Base-by-base conservation (phyloP, 2,329 filamentous ascomycete species). In the Colletotrichum sidae region DNA sequence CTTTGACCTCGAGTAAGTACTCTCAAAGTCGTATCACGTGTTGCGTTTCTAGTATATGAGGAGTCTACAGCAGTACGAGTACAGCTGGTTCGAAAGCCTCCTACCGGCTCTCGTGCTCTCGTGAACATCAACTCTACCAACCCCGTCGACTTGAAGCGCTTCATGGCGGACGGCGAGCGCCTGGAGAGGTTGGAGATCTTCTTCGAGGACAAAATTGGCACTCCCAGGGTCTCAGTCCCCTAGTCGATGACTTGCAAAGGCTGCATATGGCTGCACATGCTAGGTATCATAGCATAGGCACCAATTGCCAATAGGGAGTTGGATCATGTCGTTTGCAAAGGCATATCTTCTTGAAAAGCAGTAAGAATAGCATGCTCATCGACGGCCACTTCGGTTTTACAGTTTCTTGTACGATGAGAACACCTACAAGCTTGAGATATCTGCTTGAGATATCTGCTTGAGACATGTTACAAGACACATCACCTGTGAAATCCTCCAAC, bases 1-100 rank as follows among this genome's bases (percentile, higher is more conserved):
- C 2, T 85, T 83, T 50, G 76, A 84, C 49, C 72, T 84, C 1
- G 79, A 86, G 80, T 81, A 71, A 75, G 78, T 71, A 5, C 11
- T 34, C 9, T 3, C 25, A 25, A 45, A 25, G 25, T 5, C 25
- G 3, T 25, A 25, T 5, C 25, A 25, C 3, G 25, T 25, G 25
- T 25, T 8, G 7, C 12, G 8, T n/a, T 13, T 57, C 44, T 65
- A 33, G 56, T 37, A 17, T 37, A 52, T 68, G 4, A 45, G 12
- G 52, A 80, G 76, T 8, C 71, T 80, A 66, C 67, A 77, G 50
- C 69, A 81, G 38, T 76, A 82, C 34, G 83, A 83, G 9, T 69
- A 67, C 9, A 66, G 72, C 1, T 87, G 83, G 82, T 80, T 86
- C 60, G 79, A 86, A 8, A 68, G 2, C 50, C 72, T 1, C 75